A percentile compares a stretch with the other conserved stretches of the same genome.
phyloP scores from a whole-genome alignment of 202 grass and related monocot genomes.

The Schoenoplectus triqueter region DNA sequence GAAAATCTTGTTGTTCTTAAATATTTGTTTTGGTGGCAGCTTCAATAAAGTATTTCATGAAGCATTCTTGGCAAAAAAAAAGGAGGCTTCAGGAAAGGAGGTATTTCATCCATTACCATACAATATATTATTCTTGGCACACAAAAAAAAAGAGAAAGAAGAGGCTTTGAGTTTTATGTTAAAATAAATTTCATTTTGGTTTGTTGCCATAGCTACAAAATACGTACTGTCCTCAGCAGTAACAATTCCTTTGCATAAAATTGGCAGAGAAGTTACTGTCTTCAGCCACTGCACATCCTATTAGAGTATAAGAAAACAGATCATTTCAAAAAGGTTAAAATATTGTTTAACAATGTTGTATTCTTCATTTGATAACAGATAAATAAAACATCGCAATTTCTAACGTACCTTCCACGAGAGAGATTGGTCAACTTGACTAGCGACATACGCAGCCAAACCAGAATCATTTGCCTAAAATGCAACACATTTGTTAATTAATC shows the following conservation, averaged over 20 bases:
- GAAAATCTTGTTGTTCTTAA: neutral
- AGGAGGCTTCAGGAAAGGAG: too few relatives aligned
- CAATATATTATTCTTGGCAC: neutral
- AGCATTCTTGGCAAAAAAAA: too few relatives aligned
- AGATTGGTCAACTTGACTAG: constrained; percentile 70
- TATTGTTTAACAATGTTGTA: too few relatives aligned
- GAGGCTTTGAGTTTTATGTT: neutral
- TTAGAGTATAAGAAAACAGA: constrained; percentile 5
- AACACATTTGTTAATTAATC: constrained; percentile 39
- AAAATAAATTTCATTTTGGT: constrained; percentile 2
- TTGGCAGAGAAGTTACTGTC: constrained; percentile 81
- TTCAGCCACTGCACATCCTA: constrained; percentile 93
- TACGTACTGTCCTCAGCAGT: constrained; percentile 89
- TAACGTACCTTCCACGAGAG: constrained; percentile 73
- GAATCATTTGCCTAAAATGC: constrained; percentile 67
- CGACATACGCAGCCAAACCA: constrained; percentile 70
- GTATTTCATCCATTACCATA: constrained; percentile 11
- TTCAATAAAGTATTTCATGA: neutral
- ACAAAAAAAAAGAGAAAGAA: neutral
- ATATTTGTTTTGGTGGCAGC: neutral
- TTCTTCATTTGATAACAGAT: neutral
- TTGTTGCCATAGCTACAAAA: constrained; percentile 13
- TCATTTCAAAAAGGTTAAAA: neutral
- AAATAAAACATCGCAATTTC: neutral
- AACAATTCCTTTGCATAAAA: constrained; percentile 85